Evolutionary conservation across 106 monocot genomes (phyloP), one percentile per base, ranked within the genome.

Genomic region (Alisma plantagoaquatica): DNA sequence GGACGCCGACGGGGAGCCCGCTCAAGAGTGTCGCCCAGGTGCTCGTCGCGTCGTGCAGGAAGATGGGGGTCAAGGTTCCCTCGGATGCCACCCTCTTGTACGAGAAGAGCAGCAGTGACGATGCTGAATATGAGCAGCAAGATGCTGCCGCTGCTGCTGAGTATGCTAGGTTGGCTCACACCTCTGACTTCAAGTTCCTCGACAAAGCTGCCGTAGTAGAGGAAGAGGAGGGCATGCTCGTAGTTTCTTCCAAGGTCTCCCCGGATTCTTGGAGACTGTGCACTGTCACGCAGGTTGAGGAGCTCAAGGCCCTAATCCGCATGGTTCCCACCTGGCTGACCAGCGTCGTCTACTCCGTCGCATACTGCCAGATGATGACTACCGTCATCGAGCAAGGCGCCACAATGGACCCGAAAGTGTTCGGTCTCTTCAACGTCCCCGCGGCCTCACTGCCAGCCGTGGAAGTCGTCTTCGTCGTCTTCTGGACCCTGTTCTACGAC

Each of bases 221-320:
- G 35, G 35, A 38, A 38, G 35, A 38, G 14, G 35, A 38, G 6
- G 35, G 14, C 14, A 14, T 38, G n/a, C 62, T 44, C 60, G 71
- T 71, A 53, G 27, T n/a, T n/a, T n/a, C n/a, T 31, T 62, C 68
- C 16, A 3, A 60, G 35, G 1, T 9, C 10, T 1, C 1, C 31
- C 7, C 26, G 38, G 24, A 0, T 16, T 2, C 19, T 8, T 4
- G 19, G 15, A 30, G 43, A 4, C 63, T 74, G 64, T 53, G 56
- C 61, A 83, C 70, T 1, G 74, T 74, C 20, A 74, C 73, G 4
- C 50, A 77, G 32, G 83, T 83, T 28, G 83, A 83, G 44, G 83
- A 83, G 54, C 38, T 78, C 42, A 83, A 78, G 52, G 53, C 41
- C 27, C 46, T 83, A 25, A 19, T 78, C 2, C 26, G 70, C 31